Conservation (phyloP, 768 basidiomycete genomes). For the Russula emetica region DNA sequence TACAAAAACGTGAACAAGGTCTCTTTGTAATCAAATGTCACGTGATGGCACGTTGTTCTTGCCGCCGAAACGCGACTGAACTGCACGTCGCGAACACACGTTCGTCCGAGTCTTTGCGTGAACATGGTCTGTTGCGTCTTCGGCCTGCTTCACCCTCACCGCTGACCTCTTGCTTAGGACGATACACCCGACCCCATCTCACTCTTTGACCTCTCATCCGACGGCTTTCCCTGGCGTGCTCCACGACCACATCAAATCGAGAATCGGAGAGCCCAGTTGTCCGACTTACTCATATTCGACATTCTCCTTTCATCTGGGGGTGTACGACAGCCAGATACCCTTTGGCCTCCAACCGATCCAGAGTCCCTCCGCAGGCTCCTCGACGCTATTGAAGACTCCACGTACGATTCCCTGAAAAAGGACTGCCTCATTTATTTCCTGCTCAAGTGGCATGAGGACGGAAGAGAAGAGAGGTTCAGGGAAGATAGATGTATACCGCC, state of each 20-base stretch:
- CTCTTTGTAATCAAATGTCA: not conserved
- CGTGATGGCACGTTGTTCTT: not conserved
- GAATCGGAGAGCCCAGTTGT: constrained; percentile 54
- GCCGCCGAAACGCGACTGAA: not conserved
- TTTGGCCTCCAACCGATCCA: constrained; percentile 65
- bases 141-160: not conserved
- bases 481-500: constrained; percentile 63
- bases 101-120: not conserved
- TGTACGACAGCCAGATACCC: constrained; percentile 50
- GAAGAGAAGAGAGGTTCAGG: constrained; percentile 49
- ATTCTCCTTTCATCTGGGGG: constrained; percentile 64
- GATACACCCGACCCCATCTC: constrained; percentile 20
- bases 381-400: constrained; percentile 53
- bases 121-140: constrained; percentile 13
- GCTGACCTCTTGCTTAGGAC: constrained; percentile 18
- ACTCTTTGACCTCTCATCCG: constrained; percentile 50
- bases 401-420: constrained; percentile 73
- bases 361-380: constrained; percentile 53
- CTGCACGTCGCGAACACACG: not conserved
- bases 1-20: not conserved
- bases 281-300: constrained; percentile 68
- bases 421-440: constrained; percentile 78
- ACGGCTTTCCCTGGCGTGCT: constrained; percentile 56
- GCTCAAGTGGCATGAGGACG: constrained; percentile 73
- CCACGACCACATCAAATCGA: constrained; percentile 55